Evolutionary conservation across 176 grass and related monocot species (phyloP).

Genomic region (sorghum (Sorghum bicolor)): DNA sequence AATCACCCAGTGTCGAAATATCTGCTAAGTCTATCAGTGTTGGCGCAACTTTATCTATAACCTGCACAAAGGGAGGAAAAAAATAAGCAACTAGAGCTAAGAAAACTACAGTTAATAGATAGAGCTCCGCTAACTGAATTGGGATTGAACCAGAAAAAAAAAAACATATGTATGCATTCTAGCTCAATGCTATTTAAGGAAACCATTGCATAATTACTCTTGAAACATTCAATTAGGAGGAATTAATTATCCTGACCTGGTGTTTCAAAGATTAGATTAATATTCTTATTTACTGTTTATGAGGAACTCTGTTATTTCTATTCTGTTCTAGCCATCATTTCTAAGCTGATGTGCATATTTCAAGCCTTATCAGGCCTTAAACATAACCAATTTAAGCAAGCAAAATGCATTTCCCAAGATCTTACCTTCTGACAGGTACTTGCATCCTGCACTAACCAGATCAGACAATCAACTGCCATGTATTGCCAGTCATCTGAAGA

Average conservation of each 20-base stretch:
- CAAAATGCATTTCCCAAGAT: conserved; percentile 7
- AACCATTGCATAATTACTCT: not conserved
- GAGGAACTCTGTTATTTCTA: not conserved
- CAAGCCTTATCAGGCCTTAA: conserved; percentile 22
- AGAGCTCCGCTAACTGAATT: not conserved
- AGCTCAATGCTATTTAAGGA: not conserved
- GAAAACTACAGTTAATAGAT: not conserved
- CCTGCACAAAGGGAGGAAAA: conserved; percentile 29
- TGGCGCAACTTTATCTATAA: conserved; percentile 87
- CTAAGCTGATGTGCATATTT: conserved; percentile 12
- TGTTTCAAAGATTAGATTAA: conserved; percentile 8
- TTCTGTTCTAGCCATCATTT: not conserved
- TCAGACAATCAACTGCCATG: conserved; percentile 98
- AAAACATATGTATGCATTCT: not conserved
- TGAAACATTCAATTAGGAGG: not conserved
- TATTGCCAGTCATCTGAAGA: conserved; percentile 99
- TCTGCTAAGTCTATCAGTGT: conserved; percentile 79
- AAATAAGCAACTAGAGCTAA: not conserved
- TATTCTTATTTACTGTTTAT: not conserved
- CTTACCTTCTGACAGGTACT: conserved; percentile 87
- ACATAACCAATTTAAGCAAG: not conserved
- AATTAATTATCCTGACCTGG: conserved; percentile 8
- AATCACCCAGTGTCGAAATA: conserved; percentile 69
- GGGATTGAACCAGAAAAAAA: not conserved
- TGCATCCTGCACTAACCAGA: conserved; percentile 90